Conservation (phyloP, 441 rosid genomes). For the Pelargonium exstipulatum region DNA sequence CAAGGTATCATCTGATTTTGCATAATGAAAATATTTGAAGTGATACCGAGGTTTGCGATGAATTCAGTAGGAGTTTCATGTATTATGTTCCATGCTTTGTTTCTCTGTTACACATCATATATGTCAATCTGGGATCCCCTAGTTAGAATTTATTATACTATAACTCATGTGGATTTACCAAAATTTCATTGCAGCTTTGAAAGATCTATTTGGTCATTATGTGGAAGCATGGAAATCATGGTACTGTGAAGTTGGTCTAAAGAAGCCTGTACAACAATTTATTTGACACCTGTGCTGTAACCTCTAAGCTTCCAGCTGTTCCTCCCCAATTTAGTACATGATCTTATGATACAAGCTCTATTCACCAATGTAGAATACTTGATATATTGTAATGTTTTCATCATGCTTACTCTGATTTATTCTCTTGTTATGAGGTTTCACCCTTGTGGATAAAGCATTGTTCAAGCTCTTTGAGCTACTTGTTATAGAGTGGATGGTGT, state of each 20-base stretch:
- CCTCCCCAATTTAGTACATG: neutral
- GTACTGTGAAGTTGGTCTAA: conserved; percentile 65
- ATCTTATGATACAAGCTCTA: conserved; percentile 5
- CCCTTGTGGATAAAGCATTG: no score
- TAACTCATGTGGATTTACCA: neutral
- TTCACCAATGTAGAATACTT: conserved; percentile 16
- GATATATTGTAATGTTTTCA: no score
- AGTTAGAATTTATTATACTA: no score
- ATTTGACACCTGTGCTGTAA: conserved; percentile 18
- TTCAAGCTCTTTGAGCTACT: no score
- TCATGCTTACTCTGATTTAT: no score
- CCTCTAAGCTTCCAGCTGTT: neutral
- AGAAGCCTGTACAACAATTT: conserved; percentile 38
- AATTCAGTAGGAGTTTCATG: neutral
- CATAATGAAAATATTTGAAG: neutral
- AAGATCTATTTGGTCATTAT: conserved; percentile 78
- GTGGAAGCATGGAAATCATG: conserved; percentile 88
- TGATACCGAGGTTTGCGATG: neutral
- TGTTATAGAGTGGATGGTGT: no score
- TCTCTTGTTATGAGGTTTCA: no score
- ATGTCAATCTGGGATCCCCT: no score
- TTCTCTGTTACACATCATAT: no score
- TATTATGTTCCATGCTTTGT: neutral
- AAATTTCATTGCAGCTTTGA: conserved; percentile 49
- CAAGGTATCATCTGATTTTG: conserved; percentile 44